These are phyloP conservation scores for Aspergillus sp. DNA, from an alignment of 2,329 filamentous ascomycete species.

Conservation along the genomic window DNA sequence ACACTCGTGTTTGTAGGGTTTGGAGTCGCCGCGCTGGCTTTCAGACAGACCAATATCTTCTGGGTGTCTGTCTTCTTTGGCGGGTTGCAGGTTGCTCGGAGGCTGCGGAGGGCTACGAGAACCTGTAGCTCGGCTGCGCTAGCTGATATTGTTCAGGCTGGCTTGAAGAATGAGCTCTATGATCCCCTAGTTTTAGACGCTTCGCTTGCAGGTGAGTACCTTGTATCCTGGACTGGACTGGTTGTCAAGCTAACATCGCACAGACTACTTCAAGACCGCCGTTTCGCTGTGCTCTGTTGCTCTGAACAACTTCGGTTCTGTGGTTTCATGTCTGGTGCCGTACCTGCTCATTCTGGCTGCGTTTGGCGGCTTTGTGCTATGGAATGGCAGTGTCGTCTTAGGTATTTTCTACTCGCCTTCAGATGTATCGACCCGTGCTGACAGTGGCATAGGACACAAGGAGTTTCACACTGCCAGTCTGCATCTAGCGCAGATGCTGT, in stretches of 20 bases:
- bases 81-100: constrained; percentile 48
- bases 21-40: constrained; percentile 70
- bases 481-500: constrained; percentile 90
- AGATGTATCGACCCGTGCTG: background rate
- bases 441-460: constrained; percentile 72
- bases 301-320: constrained; percentile 45
- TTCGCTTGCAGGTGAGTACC: constrained; percentile 52
- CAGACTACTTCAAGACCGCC: constrained; percentile 56
- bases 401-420: constrained; percentile 55
- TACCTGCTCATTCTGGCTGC: constrained; percentile 65
- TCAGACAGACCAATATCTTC: constrained; percentile 96
- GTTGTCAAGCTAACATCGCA: constrained; percentile 28
- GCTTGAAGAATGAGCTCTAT: constrained; percentile 50
- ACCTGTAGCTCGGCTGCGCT: constrained; percentile 33
- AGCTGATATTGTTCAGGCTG: constrained; percentile 35
- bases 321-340: constrained; percentile 50
- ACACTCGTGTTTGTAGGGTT: constrained; percentile 53
- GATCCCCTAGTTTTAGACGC: constrained; percentile 56
- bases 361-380: constrained; percentile 77
- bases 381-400: constrained; percentile 91
- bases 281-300: constrained; percentile 68
- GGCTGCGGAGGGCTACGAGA: constrained; percentile 35
- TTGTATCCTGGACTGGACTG: background rate
- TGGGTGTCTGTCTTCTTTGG: constrained; percentile 70
- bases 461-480: constrained; percentile 89